phyloP scores from a whole-genome alignment of 352 stramenopile species.

The Phytophthora quininea region DNA sequence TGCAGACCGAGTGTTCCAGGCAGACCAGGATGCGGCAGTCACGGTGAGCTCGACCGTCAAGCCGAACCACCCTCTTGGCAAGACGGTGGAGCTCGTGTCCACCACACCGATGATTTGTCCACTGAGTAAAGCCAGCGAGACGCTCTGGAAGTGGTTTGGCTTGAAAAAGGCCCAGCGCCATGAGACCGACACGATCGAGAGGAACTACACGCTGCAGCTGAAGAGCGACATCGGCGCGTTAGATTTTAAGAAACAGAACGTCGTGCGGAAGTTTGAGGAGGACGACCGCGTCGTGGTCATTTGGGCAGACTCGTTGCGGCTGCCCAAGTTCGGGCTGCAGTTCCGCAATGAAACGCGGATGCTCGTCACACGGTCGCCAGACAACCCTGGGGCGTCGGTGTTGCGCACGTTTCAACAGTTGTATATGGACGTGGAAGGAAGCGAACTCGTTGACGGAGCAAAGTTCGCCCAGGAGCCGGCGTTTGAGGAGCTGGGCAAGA shows the following conservation, averaged over 20 bases:
- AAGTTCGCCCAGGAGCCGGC: slow-evolving; percentile 6
- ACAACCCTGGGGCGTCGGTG: slow-evolving; percentile 15
- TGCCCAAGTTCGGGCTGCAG: slow-evolving; percentile 28
- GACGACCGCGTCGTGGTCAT: slow-evolving; percentile 30
- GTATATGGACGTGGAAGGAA: slow-evolving; percentile 15
- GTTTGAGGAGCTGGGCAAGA: slow-evolving; percentile 22
- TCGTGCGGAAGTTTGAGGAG: slow-evolving; percentile 32
- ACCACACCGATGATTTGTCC: slow-evolving; percentile 29
- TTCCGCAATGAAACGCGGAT: slow-evolving; percentile 33
- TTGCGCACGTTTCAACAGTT: slow-evolving; percentile 24
- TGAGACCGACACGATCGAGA: slow-evolving; percentile 24
- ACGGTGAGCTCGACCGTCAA: slow-evolving; percentile 11
- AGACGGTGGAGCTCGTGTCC: slow-evolving; percentile 28
- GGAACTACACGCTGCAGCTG: slow-evolving; percentile 26
- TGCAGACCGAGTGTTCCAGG: slow-evolving; percentile 15
- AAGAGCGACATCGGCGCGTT: slow-evolving; percentile 21
- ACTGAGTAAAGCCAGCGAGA: slow-evolving; percentile 14
- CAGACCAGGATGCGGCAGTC: slow-evolving; percentile 5
- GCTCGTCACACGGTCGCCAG: slow-evolving; percentile 19
- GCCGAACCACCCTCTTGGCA: slow-evolving; percentile 13
- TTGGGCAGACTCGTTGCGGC: slow-evolving; percentile 16
- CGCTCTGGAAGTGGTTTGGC: slow-evolving; percentile 26
- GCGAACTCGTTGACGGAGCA: background rate
- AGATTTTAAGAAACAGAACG: slow-evolving; percentile 33
- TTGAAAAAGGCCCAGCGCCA: slow-evolving; percentile 7